Evolutionary conservation across 2,329 filamentous ascomycete species (phyloP).

Genomic region (Fusarium gaditjirri): DNA sequence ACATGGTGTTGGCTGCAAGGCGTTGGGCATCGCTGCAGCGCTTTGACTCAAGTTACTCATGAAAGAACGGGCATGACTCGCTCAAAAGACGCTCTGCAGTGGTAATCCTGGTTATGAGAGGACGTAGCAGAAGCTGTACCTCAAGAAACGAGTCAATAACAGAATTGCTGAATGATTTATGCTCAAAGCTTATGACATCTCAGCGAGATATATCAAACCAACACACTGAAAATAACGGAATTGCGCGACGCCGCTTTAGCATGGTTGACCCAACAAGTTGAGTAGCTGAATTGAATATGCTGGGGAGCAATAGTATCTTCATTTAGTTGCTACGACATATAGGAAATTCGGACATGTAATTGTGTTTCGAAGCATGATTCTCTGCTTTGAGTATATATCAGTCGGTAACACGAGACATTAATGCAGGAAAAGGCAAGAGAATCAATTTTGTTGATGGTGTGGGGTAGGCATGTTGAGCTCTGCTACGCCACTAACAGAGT

Average conservation of each 20-base stretch:
- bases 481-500: not conserved
- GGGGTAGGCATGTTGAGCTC: not conserved
- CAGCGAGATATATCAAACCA: too few species aligned
- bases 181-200: too few species aligned
- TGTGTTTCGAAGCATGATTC: accelerated
- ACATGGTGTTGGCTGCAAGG: not conserved
- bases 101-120: accelerated
- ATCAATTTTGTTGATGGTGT: not conserved
- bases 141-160: too few species aligned
- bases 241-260: too few species aligned
- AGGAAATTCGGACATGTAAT: too few species aligned
- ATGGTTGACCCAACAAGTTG: accelerated
- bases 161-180: too few species aligned
- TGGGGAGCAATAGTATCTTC: accelerated
- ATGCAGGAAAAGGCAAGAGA: not conserved
- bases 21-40: not conserved
- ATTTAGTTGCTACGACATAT: not conserved
- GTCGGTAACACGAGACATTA: accelerated
- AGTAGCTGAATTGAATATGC: accelerated
- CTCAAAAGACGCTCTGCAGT: not conserved
- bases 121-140: not conserved
- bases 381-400: accelerated
- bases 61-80: not conserved
- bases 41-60: not conserved
- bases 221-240: too few species aligned